Base-by-base conservation (phyloP, 164 flowering plant species). In the Santalum album region DNA sequence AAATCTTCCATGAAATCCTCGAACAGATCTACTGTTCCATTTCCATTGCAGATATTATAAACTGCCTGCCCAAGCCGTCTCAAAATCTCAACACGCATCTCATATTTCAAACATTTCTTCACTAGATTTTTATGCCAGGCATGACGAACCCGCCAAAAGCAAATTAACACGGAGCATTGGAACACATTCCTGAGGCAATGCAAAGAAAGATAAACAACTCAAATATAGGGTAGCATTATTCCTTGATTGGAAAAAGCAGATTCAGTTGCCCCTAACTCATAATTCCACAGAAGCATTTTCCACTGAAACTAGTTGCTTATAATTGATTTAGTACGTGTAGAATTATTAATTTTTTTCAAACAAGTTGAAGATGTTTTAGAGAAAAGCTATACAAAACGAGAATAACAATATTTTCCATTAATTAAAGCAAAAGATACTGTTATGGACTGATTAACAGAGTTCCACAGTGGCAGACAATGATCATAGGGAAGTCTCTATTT, bases 61-160 rank as follows among this genome's bases (percentile, higher is more conserved):
- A 87, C 69, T 50, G 76, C 66, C 61, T 73, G 65, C 44, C 91
- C 89, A 60, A 94, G 83, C 55, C 56, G 69, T 59, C 69, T 78
- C 11, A 74, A 75, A 34, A 94, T 71, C 66, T 79, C 78, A 24
- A 63, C 72, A 48, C 86, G 72, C 61, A 53, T 69, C 51, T 75
- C 79, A 44, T 56, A 59, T 14, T 77, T 80, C 32, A 67, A 26
- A 69, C 96, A 84, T 67, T 69, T 78, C 71, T 79, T 74, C 7
- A 85, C 62, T 40, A 92, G 61, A 67, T 87, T 83, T 72, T 85
- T 90, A 55, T 85, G 97, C 97, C 97, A 92, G 34, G 95, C 82
- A 76, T 85, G 99, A 15, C 96, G 95, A 32, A 82, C 77, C 29
- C 92, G 75, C 97, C 97, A 90, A 66, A 78, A 78, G 67, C 77